A percentile compares a stretch with the other conserved stretches of the same genome.
These are phyloP conservation scores for Uncinocarpus reesii DNA, from an alignment of 2,329 filamentous ascomycete species.

Conservation along the genomic window DNA sequence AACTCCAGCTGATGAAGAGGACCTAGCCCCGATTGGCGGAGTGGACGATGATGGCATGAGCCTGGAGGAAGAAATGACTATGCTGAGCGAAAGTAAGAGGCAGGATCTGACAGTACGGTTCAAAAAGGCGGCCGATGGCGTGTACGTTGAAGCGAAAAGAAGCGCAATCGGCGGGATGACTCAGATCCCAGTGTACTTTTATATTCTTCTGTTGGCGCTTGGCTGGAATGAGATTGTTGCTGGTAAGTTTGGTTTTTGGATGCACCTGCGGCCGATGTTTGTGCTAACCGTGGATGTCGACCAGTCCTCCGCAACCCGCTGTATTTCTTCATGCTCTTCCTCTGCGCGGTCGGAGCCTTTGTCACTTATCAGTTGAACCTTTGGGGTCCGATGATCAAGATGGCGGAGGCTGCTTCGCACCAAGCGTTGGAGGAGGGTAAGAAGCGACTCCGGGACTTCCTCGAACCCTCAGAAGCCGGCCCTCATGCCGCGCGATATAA, in stretches of 20 bases:
- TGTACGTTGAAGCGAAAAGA: conserved; percentile 95
- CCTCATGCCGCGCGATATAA: conserved; percentile 57
- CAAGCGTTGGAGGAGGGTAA: conserved; percentile 89
- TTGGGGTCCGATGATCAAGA: conserved; percentile 89
- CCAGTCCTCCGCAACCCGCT: conserved; percentile 84
- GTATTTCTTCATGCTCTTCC: conserved; percentile 79
- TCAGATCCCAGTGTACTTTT: conserved; percentile 91
- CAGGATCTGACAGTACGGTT: conserved; percentile 89
- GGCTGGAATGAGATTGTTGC: conserved; percentile 99
- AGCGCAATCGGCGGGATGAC: conserved; percentile 92
- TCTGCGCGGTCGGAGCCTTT: conserved; percentile 67
- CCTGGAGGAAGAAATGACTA: conserved; percentile 88
- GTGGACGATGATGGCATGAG: conserved; percentile 92
- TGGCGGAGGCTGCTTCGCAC: conserved; percentile 76
- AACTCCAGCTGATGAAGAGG: conserved; percentile 78
- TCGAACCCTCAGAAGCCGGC: conserved; percentile 77
- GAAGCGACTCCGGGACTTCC: conserved; percentile 77
- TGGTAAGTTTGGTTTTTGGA: conserved; percentile 48
- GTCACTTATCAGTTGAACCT: conserved; percentile 89
- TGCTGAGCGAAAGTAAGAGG: conserved; percentile 80
- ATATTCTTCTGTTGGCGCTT: conserved; percentile 72
- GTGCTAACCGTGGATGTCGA: conserved; percentile 16
- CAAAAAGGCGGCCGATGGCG: conserved; percentile 96
- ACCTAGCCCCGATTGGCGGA: conserved; percentile 77
- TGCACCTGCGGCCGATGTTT: background rate